Evolutionary conservation across 2,329 filamentous ascomycete species (phyloP).

Genomic region (Colletotrichum orchidophilum): DNA sequence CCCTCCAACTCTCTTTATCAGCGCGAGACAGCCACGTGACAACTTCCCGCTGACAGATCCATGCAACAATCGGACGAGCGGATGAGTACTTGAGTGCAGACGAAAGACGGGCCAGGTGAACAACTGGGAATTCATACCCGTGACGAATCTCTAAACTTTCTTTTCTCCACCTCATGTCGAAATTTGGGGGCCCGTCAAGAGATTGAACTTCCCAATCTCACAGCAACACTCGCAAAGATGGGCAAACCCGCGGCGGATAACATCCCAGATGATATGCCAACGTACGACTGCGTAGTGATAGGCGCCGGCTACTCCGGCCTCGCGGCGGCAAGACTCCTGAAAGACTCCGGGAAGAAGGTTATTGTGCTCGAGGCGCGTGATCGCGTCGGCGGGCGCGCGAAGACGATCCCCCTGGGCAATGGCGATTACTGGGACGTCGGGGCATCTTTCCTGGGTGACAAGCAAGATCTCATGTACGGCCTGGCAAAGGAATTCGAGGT

Average conservation of each 20-base stretch:
- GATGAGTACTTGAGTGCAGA: neutral
- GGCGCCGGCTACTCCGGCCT: constrained; percentile 32
- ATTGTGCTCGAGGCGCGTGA: constrained; percentile 29
- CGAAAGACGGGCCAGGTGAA: neutral
- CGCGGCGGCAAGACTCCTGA: constrained; percentile 21
- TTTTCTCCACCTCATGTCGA: neutral
- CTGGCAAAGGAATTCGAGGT: constrained; percentile 29
- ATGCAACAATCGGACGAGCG: neutral
- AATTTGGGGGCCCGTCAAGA: neutral
- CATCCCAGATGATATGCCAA: neutral
- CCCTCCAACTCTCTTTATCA: constrained; percentile 8
- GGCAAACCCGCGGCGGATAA: neutral
- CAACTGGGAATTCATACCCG: neutral
- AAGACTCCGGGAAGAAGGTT: constrained; percentile 20
- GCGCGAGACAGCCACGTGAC: constrained; percentile 7
- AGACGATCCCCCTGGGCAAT: constrained; percentile 21
- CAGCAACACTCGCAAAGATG: neutral
- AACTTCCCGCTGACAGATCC: neutral
- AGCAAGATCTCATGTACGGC: constrained; percentile 30
- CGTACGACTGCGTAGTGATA: constrained; percentile 32
- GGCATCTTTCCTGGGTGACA: constrained; percentile 35
- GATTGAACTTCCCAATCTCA: neutral
- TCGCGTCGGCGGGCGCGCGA: constrained; percentile 32
- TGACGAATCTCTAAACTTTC: neutral
- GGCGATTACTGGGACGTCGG: constrained; percentile 36